Conservation (phyloP, 495 filamentous ascomycete genomes). For the Aspergillus incahuasiensis region DNA sequence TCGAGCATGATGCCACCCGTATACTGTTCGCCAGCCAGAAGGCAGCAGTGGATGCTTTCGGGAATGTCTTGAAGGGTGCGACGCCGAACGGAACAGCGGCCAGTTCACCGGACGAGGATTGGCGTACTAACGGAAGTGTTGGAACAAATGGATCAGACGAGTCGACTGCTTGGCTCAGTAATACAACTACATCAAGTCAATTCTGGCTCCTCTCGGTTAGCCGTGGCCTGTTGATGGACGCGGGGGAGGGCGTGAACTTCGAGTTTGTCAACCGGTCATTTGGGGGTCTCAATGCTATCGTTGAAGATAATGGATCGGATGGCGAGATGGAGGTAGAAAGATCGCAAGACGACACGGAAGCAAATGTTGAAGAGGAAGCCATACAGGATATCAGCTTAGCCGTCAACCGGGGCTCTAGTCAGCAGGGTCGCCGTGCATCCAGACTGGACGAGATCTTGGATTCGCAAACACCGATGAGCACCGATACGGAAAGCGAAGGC, state of each 20-base stretch:
- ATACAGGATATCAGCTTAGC: conserved; percentile 32
- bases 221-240: conserved; percentile 57
- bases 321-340: conserved; percentile 36
- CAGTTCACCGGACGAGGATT: background rate
- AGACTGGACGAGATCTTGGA: background rate
- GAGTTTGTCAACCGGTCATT: conserved; percentile 59
- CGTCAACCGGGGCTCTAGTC: conserved; percentile 1
- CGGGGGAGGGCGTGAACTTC: conserved; percentile 54
- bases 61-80: conserved; percentile 38
- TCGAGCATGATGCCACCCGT: conserved; percentile 51
- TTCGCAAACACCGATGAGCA: conserved; percentile 4
- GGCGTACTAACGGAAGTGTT: conserved; percentile 13
- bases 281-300: conserved; percentile 46
- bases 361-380: conserved; percentile 36
- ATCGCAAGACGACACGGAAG: conserved; percentile 42
- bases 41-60: conserved; percentile 55
- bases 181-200: conserved; percentile 37
- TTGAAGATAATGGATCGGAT: conserved; percentile 31
- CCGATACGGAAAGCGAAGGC: conserved; percentile 8
- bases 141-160: conserved; percentile 19
- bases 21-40: conserved; percentile 50
- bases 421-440: background rate
- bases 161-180: conserved; percentile 25
- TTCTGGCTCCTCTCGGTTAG: conserved; percentile 63
- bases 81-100: background rate